Evolutionary conservation across 257 asterid genomes (phyloP).

Genomic region (Nicotiana benthamiana): DNA sequence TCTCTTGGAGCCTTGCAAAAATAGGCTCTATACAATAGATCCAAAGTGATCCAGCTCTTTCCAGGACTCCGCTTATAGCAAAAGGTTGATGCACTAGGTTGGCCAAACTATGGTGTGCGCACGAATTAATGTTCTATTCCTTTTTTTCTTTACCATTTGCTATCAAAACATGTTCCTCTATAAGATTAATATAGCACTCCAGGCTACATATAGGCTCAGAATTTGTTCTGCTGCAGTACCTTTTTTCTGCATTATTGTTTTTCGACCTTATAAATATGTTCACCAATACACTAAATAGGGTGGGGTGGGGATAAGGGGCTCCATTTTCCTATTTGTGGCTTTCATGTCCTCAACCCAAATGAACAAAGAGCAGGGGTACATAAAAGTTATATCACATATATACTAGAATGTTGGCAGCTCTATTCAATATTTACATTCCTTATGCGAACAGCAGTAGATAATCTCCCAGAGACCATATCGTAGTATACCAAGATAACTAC

Average conservation of each 20-base stretch:
- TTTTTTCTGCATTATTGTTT: not conserved
- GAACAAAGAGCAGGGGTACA: not conserved
- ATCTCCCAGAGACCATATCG: not conserved
- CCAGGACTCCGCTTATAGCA: not conserved
- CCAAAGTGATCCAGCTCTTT: not conserved
- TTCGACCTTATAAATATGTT: not conserved
- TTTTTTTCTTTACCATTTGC: not conserved
- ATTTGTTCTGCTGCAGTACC: not conserved
- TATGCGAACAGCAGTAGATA: not conserved
- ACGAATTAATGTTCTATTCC: not conserved
- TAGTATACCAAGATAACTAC: not conserved
- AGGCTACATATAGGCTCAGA: not conserved
- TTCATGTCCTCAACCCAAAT: not conserved
- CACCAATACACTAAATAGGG: not conserved
- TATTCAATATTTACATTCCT: constrained; percentile 31
- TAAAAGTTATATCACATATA: not conserved
- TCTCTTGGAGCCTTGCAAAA: not conserved
- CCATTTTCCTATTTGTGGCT: not conserved
- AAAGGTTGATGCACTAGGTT: not conserved
- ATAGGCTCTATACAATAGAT: not conserved
- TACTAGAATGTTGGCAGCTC: not conserved
- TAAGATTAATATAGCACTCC: not conserved
- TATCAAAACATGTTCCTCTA: not conserved
- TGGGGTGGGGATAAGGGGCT: not conserved
- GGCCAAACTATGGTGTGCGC: not conserved